Evolutionary conservation across 2,329 filamentous ascomycete species (phyloP).

Genomic region (Plectosphaerella plurivora): DNA sequence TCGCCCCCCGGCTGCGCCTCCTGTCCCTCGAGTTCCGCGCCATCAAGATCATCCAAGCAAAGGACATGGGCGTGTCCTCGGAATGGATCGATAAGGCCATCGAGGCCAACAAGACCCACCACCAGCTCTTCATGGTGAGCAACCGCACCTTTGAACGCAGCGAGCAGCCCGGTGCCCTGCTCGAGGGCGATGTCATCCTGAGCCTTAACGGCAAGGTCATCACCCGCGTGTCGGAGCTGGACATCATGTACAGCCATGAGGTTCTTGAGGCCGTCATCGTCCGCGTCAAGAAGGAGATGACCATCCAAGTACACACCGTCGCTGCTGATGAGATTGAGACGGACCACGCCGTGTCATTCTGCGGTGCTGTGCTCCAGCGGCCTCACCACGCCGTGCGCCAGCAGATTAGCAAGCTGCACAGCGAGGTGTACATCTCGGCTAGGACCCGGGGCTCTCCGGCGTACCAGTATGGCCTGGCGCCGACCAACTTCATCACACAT

Average conservation of each 20-base stretch:
- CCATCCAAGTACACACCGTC: constrained; percentile 76
- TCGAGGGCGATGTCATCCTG: constrained; percentile 89
- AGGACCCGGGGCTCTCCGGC: constrained; percentile 77
- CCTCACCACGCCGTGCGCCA: constrained; percentile 96
- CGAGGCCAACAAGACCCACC: constrained; percentile 80
- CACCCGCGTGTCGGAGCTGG: constrained; percentile 86
- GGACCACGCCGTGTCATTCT: constrained; percentile 87
- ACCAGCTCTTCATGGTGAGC: constrained; percentile 97
- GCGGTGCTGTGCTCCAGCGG: constrained; percentile 86
- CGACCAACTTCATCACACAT: constrained; percentile 95
- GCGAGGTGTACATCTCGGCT: constrained; percentile 92
- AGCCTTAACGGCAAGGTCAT: constrained; percentile 89
- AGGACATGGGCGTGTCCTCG: constrained; percentile 94
- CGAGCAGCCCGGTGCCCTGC: constrained; percentile 51
- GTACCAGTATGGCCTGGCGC: constrained; percentile 87
- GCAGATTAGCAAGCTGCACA: constrained; percentile 94
- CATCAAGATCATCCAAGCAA: constrained; percentile 93
- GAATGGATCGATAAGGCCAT: constrained; percentile 93
- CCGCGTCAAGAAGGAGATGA: constrained; percentile 75
- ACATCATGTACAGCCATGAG: constrained; percentile 93
- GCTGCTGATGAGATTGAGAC: constrained; percentile 89
- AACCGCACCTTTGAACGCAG: constrained; percentile 71
- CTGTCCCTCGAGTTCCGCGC: constrained; percentile 91
- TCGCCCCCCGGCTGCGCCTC: constrained; percentile 79
- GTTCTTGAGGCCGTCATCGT: constrained; percentile 80